These are phyloP conservation scores for Neofusicoccum cordaticola DNA, from an alignment of 2,329 filamentous ascomycete genomes.

Conservation along the genomic window DNA sequence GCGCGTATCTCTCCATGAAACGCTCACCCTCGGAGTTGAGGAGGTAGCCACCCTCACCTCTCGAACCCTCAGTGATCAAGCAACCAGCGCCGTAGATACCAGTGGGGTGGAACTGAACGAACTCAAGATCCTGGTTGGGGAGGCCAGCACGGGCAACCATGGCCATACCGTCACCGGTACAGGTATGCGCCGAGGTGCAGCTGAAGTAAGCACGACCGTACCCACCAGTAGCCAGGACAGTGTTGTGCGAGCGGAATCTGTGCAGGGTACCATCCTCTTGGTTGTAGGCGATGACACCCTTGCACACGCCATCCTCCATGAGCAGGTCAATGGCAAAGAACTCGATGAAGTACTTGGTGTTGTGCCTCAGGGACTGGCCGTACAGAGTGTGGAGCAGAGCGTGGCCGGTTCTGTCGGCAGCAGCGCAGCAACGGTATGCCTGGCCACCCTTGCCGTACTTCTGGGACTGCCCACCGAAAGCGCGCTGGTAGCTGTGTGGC, in stretches of 20 bases:
- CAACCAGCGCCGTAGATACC: constrained; percentile 98
- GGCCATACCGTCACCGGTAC: constrained; percentile 98
- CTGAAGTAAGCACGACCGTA: constrained; percentile 98
- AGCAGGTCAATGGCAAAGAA: constrained; percentile 96
- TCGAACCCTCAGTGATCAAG: constrained; percentile 95
- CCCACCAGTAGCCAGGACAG: constrained; percentile 92
- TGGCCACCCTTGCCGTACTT: constrained; percentile 95
- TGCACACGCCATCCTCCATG: constrained; percentile 96
- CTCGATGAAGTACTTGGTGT: constrained; percentile 99
- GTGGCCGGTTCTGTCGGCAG: constrained; percentile 94
- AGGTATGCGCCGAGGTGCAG: constrained; percentile 97
- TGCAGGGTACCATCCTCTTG: constrained; percentile 98
- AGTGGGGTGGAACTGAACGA: constrained; percentile 98
- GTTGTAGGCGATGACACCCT: constrained; percentile 95
- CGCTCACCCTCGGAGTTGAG: constrained; percentile 97
- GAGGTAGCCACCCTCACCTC: constrained; percentile 97
- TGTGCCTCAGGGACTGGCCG: constrained; percentile 92
- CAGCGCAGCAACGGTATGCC: constrained; percentile 95
- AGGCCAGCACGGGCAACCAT: constrained; percentile 98
- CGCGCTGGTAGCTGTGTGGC: constrained; percentile 77
- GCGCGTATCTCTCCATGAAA: constrained; percentile 99
- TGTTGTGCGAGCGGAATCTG: constrained; percentile 95
- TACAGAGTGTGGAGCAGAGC: constrained; percentile 98
- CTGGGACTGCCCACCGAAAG: constrained; percentile 95
- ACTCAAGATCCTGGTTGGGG: constrained; percentile 98